phyloP scores from a whole-genome alignment of 805 yeast genomes.

The Wickerhamiella siamensis region DNA sequence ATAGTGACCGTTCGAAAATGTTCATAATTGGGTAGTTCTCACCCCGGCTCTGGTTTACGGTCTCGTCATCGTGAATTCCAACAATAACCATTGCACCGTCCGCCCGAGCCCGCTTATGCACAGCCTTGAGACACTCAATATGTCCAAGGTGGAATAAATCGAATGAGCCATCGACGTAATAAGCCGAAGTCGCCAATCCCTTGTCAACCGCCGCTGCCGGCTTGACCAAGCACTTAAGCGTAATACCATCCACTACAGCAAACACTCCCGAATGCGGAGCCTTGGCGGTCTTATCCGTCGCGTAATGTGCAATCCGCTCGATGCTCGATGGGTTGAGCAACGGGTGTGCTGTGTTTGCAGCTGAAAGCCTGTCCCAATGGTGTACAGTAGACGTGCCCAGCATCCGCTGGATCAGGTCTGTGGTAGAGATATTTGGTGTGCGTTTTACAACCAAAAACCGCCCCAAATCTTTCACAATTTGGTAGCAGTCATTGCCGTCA shows the following conservation, averaged over 20 bases:
- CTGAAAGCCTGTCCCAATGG: slow-evolving; percentile 31
- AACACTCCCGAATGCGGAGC: slow-evolving; percentile 17
- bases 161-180: slow-evolving; percentile 70
- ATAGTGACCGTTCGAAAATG: slow-evolving; percentile 65
- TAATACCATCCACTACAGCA: slow-evolving; percentile 3
- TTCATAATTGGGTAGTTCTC: slow-evolving; percentile 74
- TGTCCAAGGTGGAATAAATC: slow-evolving; percentile 93
- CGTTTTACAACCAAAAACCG: slow-evolving; percentile 81
- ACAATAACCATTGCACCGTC: slow-evolving; percentile 40
- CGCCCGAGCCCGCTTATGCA: slow-evolving; percentile 29
- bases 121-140: slow-evolving; percentile 49
- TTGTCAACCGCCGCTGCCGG: slow-evolving; percentile 4
- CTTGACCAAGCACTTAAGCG: slow-evolving; percentile 6
- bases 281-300: slow-evolving; percentile 14
- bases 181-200: slow-evolving; percentile 19
- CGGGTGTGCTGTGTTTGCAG: slow-evolving; percentile 8
- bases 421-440: slow-evolving; percentile 87
- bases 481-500: slow-evolving; percentile 86
- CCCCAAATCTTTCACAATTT: slow-evolving; percentile 68
- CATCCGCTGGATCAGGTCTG: slow-evolving; percentile 87
- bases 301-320: slow-evolving; percentile 14
- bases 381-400: slow-evolving; percentile 45
- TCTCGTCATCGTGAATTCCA: slow-evolving; percentile 50
- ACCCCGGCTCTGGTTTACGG: slow-evolving; percentile 43
- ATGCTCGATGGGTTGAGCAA: slow-evolving; percentile 7